Evolutionary conservation across 306 rosid genomes (phyloP), one percentile per base, ranked within the genome.

Genomic region (Rosa persica): DNA sequence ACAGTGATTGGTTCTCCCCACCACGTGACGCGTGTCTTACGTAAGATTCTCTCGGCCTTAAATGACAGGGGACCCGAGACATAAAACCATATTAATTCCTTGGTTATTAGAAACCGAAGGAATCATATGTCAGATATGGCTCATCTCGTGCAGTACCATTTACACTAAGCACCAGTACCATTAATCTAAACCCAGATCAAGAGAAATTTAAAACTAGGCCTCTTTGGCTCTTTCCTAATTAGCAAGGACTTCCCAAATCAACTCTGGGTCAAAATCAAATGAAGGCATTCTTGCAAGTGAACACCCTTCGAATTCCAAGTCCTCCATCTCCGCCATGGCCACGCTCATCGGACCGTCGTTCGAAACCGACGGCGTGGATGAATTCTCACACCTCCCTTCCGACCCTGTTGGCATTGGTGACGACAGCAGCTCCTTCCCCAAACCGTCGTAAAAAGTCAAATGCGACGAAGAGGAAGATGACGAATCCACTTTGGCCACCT

Each of bases 221-320:
- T 30, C 36, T 30, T 30, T 30, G 34, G 34, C 22, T 13, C 43
- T 12, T 58, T 30, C 75, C 87, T 87, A 93, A 82, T 79, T 87
- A 30, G 36, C 3, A 30, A 30, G 36, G 36, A 30, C 36, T 30
- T 30, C 36, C 36, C 36, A 2, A 47, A 96, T 91, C 86, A 91
- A 89, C 39, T 96, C 98, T 0, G 96, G 94, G 30, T 96, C 99
- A 55, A 78, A 93, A 25, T 96, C 99, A 55, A 78, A 93, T 15
- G 99, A 96, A 20, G 99, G 99, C 81, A 96, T 82, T 81, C 89
- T 87, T 12, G 91, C 98, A 40, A 96, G 82, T 6, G 90, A 86
- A 67, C 90, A 89, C 9, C 80, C 91, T 44, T 85, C 92, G 3
- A 86, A 82, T 27, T 86, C 97, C 4, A 85, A 69, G 17, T 81